Evolutionary conservation across 129 eudicot genomes (phyloP).

Genomic region (Kitagawia praeruptora): DNA sequence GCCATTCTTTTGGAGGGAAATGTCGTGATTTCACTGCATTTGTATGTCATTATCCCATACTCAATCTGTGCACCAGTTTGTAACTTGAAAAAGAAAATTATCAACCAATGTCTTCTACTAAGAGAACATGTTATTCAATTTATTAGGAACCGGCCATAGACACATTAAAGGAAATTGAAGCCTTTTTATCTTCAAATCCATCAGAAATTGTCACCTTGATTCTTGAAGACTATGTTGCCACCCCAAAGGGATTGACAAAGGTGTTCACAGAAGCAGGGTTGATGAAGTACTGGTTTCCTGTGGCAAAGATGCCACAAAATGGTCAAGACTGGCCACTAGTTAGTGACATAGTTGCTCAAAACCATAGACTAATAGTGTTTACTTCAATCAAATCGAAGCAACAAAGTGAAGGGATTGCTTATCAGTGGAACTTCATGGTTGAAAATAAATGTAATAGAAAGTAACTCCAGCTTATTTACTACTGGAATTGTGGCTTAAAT

Average conservation of each 20-base stretch:
- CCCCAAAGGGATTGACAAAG: conserved; percentile 78
- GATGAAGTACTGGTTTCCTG: conserved; percentile 82
- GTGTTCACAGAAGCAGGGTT: conserved; percentile 70
- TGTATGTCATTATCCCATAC: conserved; percentile 33
- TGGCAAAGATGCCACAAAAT: conserved; percentile 60
- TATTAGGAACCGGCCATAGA: conserved; percentile 56
- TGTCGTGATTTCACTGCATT: conserved; percentile 73
- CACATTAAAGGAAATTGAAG: conserved; percentile 71
- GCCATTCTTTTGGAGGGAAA: conserved; percentile 87
- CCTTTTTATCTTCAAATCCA: conserved; percentile 69
- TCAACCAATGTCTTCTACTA: neutral
- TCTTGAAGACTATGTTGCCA: conserved; percentile 73
- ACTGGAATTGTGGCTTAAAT: neutral
- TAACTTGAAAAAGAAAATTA: neutral
- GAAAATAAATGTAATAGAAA: conserved; percentile 56
- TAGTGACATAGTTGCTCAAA: conserved; percentile 68
- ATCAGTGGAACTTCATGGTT: conserved; percentile 97
- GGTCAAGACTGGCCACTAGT: conserved; percentile 92
- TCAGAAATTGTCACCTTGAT: conserved; percentile 76
- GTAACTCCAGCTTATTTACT: neutral
- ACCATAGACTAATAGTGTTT: conserved; percentile 75
- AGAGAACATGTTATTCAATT: neutral
- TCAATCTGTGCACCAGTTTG: neutral
- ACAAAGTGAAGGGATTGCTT: conserved; percentile 81
- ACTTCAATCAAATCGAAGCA: conserved; percentile 65